These are phyloP conservation scores for Podospora sp. DNA, from an alignment of 495 filamentous ascomycete genomes.

Conservation along the genomic window DNA sequence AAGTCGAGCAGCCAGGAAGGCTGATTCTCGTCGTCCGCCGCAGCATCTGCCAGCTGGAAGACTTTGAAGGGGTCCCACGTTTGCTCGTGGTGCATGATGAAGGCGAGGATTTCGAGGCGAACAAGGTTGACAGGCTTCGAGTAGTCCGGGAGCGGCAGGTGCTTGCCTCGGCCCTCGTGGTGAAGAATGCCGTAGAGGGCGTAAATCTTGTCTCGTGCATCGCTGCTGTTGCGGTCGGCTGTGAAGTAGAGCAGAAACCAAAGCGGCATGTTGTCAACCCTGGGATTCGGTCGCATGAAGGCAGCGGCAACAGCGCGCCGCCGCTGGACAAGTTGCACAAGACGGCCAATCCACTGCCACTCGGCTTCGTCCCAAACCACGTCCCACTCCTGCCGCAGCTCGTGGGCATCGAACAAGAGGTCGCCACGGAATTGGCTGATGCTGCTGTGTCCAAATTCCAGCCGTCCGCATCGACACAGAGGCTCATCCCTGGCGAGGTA, in stretches of 20 bases:
- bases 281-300: too few species aligned
- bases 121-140: background rate
- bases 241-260: background rate
- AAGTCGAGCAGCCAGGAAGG: constrained; percentile 4
- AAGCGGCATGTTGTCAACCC: background rate
- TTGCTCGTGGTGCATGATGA: background rate
- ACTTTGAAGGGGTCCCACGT: background rate
- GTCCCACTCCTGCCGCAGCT: too few species aligned
- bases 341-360: too few species aligned
- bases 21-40: background rate
- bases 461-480: background rate
- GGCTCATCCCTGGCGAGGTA: background rate
- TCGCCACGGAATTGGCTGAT: background rate
- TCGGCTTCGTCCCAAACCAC: too few species aligned
- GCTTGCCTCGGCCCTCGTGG: background rate
- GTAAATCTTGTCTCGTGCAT: background rate
- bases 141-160: background rate
- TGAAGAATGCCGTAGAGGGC: background rate
- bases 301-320: too few species aligned
- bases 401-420: background rate
- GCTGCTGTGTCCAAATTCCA: background rate
- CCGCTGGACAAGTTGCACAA: too few species aligned
- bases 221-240: background rate
- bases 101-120: background rate
- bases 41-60: background rate